These are phyloP conservation scores for Coix lacrymajobi DNA, from an alignment of 176 grass and related monocot genomes.

Conservation along the genomic window DNA sequence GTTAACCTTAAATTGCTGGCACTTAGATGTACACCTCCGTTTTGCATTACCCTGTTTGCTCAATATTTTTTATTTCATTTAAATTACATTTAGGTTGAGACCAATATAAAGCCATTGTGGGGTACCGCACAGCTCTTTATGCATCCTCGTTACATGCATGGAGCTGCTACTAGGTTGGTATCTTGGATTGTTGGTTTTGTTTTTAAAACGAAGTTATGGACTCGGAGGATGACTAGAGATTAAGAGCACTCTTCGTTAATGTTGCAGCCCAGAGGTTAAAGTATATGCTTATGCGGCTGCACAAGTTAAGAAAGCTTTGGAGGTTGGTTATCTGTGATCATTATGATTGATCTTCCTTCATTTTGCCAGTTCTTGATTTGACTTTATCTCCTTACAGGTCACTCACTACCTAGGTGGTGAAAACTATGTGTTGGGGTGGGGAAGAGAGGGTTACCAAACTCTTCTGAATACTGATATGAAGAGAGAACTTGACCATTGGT, in stretches of 20 bases:
- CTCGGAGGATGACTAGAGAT: not conserved
- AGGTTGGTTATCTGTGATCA: slow-evolving; percentile 39
- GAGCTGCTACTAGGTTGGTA: slow-evolving; percentile 82
- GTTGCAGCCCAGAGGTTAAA: slow-evolving; percentile 38
- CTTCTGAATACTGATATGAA: slow-evolving; percentile 87
- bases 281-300: slow-evolving; percentile 87
- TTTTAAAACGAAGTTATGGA: not conserved
- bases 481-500: slow-evolving; percentile 97
- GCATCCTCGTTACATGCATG: slow-evolving; percentile 93
- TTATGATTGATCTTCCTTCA: not conserved
- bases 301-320: slow-evolving; percentile 92
- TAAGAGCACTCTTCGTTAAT: slow-evolving; percentile 3
- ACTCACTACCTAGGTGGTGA: not conserved
- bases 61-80: not conserved
- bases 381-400: not conserved
- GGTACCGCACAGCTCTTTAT: slow-evolving; percentile 83
- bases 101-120: slow-evolving; percentile 77
- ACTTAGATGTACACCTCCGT: not conserved
- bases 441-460: slow-evolving; percentile 90
- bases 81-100: slow-evolving; percentile 44
- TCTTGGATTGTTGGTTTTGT: not conserved
- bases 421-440: slow-evolving; percentile 99
- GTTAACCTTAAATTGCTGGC: slow-evolving; percentile 7
- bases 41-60: slow-evolving; percentile 1
- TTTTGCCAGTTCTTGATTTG: slow-evolving; percentile 18